These are phyloP conservation scores for Sporothrix phasma DNA, from an alignment of 2,329 filamentous ascomycete species.

Conservation along the genomic window DNA sequence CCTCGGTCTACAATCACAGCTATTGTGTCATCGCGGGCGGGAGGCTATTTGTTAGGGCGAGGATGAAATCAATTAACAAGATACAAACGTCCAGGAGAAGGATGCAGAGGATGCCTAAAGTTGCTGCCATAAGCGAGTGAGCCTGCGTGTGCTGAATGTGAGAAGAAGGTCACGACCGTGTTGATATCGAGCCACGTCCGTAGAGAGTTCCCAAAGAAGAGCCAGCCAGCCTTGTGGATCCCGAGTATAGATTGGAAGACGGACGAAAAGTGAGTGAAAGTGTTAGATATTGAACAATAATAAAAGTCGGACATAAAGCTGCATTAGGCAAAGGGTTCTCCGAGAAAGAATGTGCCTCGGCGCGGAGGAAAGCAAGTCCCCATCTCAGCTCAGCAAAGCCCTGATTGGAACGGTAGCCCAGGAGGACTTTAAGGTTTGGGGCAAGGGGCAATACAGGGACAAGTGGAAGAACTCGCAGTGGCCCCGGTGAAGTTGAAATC, in stretches of 20 bases:
- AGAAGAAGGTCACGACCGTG: too few relatives aligned
- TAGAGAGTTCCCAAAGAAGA: background rate
- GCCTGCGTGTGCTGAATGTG: background rate
- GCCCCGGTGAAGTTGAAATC: background rate
- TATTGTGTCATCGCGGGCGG: background rate
- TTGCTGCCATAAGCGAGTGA: too few relatives aligned
- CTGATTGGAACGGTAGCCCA: background rate
- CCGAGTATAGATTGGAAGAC: background rate
- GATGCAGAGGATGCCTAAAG: background rate
- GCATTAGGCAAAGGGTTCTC: background rate
- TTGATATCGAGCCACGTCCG: too few relatives aligned
- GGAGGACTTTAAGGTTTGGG: background rate
- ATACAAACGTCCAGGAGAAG: background rate
- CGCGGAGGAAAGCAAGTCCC: too few relatives aligned
- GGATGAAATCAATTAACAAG: background rate
- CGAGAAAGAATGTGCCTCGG: background rate
- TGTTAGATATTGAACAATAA: background rate
- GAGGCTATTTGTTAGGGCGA: background rate
- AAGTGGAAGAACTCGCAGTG: background rate
- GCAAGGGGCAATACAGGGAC: background rate
- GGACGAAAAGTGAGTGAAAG: background rate
- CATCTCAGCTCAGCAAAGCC: background rate
- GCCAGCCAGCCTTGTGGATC: conserved; percentile 1
- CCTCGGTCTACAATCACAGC: background rate
- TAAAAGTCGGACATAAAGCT: background rate